Evolutionary conservation across 148 eudicot species (phyloP), one percentile per base, ranked within the genome.

Genomic region (Rhododendron vialii): DNA sequence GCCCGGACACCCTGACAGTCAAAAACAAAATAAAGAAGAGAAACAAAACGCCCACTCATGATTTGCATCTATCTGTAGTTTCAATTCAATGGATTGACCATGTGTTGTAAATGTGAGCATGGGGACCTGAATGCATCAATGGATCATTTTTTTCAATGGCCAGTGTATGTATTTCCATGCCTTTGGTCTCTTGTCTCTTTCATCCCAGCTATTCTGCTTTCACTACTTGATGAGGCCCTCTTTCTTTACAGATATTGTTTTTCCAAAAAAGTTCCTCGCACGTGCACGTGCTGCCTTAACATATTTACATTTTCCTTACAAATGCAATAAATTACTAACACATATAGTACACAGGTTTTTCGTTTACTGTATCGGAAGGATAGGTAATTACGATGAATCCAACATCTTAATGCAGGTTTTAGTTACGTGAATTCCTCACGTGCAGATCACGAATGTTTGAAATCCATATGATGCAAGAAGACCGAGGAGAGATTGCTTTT

Each of bases 121-220:
- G 0, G 45, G 26, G 14, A 22, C 26, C 22, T 74, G 78, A 74
- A 36, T 74, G 78, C 8, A 78, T 78, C 47, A 22, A 50, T 7
- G 17, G 30, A 45, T 79, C 7, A n/a, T 12, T 33, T n/a, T n/a
- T 51, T 77, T 26, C 30, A n/a, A 48, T 48, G 82, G 7, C 9
- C 57, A n/a, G 3, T 26, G 53, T 48, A 13, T 14, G 15, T 78
- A 3, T n/a, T 79, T 47, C 17, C 17, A n/a, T 79, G 3, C 26
- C 82, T 12, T 48, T 79, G 82, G 36, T 48, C 51, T 79, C 35
- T 33, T 79, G 57, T 79, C 82, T 17, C 82, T 79, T 26, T 79
- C 82, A 79, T 79, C 59, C 82, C 14, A 33, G 50, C 80, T 41
- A 77, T 4, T 9, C 80, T 77, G 51, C 80, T 77, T 75, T 43